These are phyloP conservation scores for Calocybe gambosa DNA, from an alignment of 1,284 basidiomycete genomes.

Conservation along the genomic window DNA sequence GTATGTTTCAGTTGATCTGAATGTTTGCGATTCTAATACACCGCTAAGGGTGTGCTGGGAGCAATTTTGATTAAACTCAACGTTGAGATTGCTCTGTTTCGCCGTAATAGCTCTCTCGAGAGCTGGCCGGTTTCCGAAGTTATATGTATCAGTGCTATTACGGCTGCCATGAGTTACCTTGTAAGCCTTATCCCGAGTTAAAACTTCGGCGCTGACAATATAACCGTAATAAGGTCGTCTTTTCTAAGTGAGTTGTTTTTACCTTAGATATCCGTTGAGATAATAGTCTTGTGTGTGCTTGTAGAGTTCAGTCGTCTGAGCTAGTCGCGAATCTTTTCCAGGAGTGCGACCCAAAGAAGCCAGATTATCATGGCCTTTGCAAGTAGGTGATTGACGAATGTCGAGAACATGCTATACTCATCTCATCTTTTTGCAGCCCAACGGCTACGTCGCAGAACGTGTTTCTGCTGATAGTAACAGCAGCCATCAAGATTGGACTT, in stretches of 20 bases:
- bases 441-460: slow-evolving; percentile 61
- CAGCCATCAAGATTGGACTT: slow-evolving; percentile 51
- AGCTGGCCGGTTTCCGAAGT: slow-evolving; percentile 66
- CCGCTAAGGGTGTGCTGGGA: slow-evolving; percentile 52
- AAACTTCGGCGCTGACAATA: background rate
- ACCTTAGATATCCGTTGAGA: slow-evolving; percentile 1
- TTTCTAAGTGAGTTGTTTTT: slow-evolving; percentile 36
- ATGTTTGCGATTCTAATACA: background rate
- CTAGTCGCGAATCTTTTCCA: slow-evolving; percentile 68
- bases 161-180: slow-evolving; percentile 63
- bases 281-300: background rate
- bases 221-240: slow-evolving; percentile 34
- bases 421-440: slow-evolving; percentile 33
- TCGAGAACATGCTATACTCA: background rate
- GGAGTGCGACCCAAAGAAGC: slow-evolving; percentile 60
- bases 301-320: slow-evolving; percentile 62
- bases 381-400: slow-evolving; percentile 40
- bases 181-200: slow-evolving; percentile 28
- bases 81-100: slow-evolving; percentile 54
- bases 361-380: slow-evolving; percentile 69
- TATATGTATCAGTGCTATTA: slow-evolving; percentile 53
- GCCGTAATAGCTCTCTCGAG: slow-evolving; percentile 48
- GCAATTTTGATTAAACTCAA: slow-evolving; percentile 62
- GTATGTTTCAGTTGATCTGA: slow-evolving; percentile 28
- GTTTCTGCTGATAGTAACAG: slow-evolving; percentile 58